Evolutionary conservation across 495 filamentous ascomycete genomes (phyloP).

Genomic region (Tetracladium setigerum): DNA sequence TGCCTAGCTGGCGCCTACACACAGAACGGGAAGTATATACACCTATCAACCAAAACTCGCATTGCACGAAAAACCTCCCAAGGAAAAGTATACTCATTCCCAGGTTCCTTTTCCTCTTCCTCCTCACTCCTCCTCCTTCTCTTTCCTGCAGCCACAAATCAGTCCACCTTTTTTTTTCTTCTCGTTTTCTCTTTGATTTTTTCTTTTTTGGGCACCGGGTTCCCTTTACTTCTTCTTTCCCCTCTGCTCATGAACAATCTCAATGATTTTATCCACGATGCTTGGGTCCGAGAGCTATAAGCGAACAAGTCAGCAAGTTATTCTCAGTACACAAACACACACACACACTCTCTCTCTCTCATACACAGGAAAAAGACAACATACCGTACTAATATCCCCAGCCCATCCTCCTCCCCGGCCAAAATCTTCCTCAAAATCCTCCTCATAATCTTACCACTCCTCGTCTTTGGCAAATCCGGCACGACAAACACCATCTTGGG

Average conservation of each 20-base stretch:
- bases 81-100: no score
- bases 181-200: no score
- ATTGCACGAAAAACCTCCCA: no score
- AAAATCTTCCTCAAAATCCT: constrained; percentile 95
- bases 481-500: constrained; percentile 90
- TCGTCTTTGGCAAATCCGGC: constrained; percentile 90
- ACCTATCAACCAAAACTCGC: no score
- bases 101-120: no score
- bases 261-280: constrained; percentile 85
- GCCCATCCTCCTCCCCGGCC: constrained; percentile 90
- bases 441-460: constrained; percentile 98
- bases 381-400: constrained; percentile 87
- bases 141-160: no score
- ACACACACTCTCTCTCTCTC: neutral
- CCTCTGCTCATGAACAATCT: constrained; percentile 56
- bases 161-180: no score
- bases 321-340: constrained; percentile 27
- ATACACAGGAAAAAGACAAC: constrained; percentile 23
- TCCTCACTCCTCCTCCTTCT: no score
- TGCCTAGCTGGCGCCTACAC: no score
- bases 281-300: constrained; percentile 80
- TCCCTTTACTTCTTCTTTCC: constrained; percentile 37
- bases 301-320: no score
- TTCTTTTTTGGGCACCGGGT: no score
- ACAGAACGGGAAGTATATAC: no score